Evolutionary conservation across 2,329 filamentous ascomycete species (phyloP).

Genomic region (Botrytis squamosa): DNA sequence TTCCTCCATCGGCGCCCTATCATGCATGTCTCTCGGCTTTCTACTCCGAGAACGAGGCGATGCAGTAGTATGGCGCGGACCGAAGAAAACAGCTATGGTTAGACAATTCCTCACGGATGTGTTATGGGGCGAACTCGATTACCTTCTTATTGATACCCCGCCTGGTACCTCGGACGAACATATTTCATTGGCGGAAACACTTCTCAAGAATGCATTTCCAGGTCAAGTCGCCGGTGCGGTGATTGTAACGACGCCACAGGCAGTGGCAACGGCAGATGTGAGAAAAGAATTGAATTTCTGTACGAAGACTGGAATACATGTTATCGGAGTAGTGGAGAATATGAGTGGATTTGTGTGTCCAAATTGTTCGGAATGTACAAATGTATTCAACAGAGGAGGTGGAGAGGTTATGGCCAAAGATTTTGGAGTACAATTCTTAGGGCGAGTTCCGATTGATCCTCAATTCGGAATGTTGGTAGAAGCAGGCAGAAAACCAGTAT

Average conservation of each 20-base stretch:
- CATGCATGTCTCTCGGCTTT: conserved; percentile 92
- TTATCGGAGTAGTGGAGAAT: conserved; percentile 93
- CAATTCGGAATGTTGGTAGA: conserved; percentile 88
- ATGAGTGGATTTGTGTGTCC: conserved; percentile 92
- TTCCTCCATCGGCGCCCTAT: conserved; percentile 59
- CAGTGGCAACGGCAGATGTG: conserved; percentile 89
- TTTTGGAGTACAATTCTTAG: conserved; percentile 79
- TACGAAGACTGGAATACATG: conserved; percentile 73
- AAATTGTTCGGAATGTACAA: conserved; percentile 79
- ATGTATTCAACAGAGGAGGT: conserved; percentile 89
- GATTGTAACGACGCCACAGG: conserved; percentile 94
- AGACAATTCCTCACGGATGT: conserved; percentile 93
- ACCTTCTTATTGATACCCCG: conserved; percentile 90
- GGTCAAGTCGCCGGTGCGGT: conserved; percentile 82
- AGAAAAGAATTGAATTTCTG: conserved; percentile 87
- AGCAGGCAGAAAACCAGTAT: conserved; percentile 62
- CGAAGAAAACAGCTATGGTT: conserved; percentile 99
- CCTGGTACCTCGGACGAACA: conserved; percentile 97
- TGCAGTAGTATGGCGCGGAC: conserved; percentile 94
- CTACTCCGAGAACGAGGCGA: conserved; percentile 79
- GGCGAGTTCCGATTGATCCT: conserved; percentile 86
- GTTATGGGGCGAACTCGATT: conserved; percentile 84
- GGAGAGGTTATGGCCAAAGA: conserved; percentile 86
- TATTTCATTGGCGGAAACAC: conserved; percentile 87
- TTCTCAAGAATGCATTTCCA: conserved; percentile 61